These are phyloP conservation scores for Thermomyces lanuginosus DNA, from an alignment of 2,329 filamentous ascomycete genomes.

Conservation along the genomic window DNA sequence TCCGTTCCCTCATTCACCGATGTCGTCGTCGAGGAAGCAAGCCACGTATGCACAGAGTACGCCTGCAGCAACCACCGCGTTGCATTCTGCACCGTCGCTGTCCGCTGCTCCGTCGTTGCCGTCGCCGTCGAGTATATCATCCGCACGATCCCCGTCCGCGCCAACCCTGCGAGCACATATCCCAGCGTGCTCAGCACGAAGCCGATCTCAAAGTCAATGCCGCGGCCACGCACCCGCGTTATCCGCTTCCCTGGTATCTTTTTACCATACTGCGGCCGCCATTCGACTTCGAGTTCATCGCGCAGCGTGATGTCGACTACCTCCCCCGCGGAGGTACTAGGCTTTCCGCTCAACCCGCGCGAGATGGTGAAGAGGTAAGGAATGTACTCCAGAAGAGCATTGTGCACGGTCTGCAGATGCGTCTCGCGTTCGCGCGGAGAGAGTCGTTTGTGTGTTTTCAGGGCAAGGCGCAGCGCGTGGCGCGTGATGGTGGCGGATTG, in stretches of 20 bases:
- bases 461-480: slow-evolving; percentile 60
- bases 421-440: slow-evolving; percentile 51
- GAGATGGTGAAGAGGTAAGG: slow-evolving; percentile 71
- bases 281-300: slow-evolving; percentile 53
- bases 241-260: slow-evolving; percentile 27
- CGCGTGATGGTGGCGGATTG: slow-evolving; percentile 68
- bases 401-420: slow-evolving; percentile 53
- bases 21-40: slow-evolving; percentile 38
- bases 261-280: slow-evolving; percentile 51
- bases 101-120: slow-evolving; percentile 51
- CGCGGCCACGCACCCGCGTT: slow-evolving; percentile 52
- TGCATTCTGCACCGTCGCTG: slow-evolving; percentile 52
- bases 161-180: slow-evolving; percentile 55
- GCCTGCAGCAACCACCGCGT: slow-evolving; percentile 65
- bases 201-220: slow-evolving; percentile 66
- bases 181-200: slow-evolving; percentile 66
- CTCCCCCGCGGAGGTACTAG: slow-evolving; percentile 32
- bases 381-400: slow-evolving; percentile 58
- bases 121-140: slow-evolving; percentile 49
- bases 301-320: slow-evolving; percentile 51
- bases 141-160: slow-evolving; percentile 54
- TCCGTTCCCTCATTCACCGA: slow-evolving; percentile 32
- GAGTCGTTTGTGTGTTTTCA: slow-evolving; percentile 86
- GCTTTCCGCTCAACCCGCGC: slow-evolving; percentile 45
- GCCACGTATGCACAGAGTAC: slow-evolving; percentile 58